These are phyloP conservation scores for Lichtheimia hyalospora DNA, from an alignment of 371 early-diverging fungal species.

Conservation along the genomic window DNA sequence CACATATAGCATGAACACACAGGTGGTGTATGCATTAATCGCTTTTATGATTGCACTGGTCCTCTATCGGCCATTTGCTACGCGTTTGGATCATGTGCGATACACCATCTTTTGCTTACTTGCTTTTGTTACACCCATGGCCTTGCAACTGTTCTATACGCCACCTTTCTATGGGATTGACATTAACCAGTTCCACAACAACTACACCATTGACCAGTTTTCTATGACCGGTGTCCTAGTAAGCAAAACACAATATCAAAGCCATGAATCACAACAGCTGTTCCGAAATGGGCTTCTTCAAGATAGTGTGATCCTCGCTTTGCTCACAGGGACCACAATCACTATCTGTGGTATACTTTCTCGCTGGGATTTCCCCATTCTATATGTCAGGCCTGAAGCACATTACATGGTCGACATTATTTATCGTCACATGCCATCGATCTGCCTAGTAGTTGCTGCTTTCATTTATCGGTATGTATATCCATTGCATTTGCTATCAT, in stretches of 20 bases:
- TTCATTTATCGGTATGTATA: no score
- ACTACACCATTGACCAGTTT: neutral
- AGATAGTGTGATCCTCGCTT: slow-evolving; percentile 34
- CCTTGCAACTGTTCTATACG: neutral
- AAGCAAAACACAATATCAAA: neutral
- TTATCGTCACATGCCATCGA: slow-evolving; percentile 25
- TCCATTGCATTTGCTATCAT: no score
- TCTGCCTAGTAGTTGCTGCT: neutral
- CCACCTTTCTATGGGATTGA: neutral
- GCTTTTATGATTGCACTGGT: slow-evolving; percentile 26
- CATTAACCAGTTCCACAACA: neutral
- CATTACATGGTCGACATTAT: slow-evolving; percentile 6
- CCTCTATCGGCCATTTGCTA: slow-evolving; percentile 42
- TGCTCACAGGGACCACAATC: slow-evolving; percentile 36
- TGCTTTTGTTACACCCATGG: slow-evolving; percentile 39
- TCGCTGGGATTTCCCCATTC: slow-evolving; percentile 38
- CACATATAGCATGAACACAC: slow-evolving; percentile 9
- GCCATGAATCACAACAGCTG: neutral
- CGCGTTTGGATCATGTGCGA: slow-evolving; percentile 34
- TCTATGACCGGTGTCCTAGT: neutral
- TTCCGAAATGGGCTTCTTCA: neutral
- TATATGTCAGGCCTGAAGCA: slow-evolving; percentile 21
- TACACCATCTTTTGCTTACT: slow-evolving; percentile 28
- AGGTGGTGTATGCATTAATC: slow-evolving; percentile 38
- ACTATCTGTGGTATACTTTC: slow-evolving; percentile 29